phyloP scores from a whole-genome alignment of 2,329 filamentous ascomycete genomes.

The Orbilia brochopaga region DNA sequence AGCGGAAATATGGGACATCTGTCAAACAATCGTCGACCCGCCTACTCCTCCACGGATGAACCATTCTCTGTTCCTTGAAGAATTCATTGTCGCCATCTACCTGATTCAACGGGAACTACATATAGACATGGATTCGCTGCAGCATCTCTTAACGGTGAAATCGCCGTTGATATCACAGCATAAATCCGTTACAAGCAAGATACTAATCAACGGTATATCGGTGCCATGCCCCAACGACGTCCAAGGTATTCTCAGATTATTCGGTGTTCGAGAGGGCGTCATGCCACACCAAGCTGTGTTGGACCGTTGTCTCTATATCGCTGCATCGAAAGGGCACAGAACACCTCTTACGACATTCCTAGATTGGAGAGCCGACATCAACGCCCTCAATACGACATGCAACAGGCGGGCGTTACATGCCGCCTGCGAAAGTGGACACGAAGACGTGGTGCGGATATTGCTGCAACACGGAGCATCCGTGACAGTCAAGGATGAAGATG shows the following conservation, averaged over 20 bases:
- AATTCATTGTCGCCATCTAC: constrained; percentile 40
- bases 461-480: constrained; percentile 54
- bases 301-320: constrained; percentile 51
- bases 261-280: constrained; percentile 30
- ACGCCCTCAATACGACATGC: constrained; percentile 29
- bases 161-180: constrained; percentile 36
- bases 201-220: constrained; percentile 34
- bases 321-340: constrained; percentile 45
- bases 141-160: constrained; percentile 42
- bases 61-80: constrained; percentile 41
- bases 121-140: constrained; percentile 35
- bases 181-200: constrained; percentile 39
- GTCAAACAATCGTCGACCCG: constrained; percentile 42
- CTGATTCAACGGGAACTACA: constrained; percentile 26
- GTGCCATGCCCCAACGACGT: constrained; percentile 39
- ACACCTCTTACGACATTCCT: constrained; percentile 39
- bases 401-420: constrained; percentile 55
- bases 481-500: constrained; percentile 54
- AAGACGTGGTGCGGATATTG: constrained; percentile 55
- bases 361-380: constrained; percentile 42
- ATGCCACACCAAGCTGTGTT: constrained; percentile 30
- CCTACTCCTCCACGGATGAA: constrained; percentile 40
- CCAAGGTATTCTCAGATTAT: constrained; percentile 32
- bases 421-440: constrained; percentile 56
- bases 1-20: constrained; percentile 45